Base-by-base conservation (phyloP, 23 red algal genomes). In the Rhodosorus marinus region DNA sequence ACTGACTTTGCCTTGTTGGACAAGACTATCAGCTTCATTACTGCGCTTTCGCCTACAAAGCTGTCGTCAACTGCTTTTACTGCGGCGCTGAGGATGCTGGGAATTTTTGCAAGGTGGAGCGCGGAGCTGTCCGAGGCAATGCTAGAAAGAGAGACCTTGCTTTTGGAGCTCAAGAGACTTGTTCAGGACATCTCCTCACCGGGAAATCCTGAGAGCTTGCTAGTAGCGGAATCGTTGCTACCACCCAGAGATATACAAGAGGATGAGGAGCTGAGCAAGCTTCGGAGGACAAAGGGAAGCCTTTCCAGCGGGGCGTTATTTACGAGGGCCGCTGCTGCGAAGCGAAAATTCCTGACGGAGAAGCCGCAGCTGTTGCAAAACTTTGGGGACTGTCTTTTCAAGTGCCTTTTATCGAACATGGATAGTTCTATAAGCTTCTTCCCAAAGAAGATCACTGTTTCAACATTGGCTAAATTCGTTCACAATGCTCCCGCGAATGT, bases 181-280 rank as follows among this genome's bases (percentile, higher is more conserved):
- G 57, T 81, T 5, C 54, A 26, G 2, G 57, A 62, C 5, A 43
- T 48, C n/a, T 43, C 49, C 1, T 61, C 55, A n/a, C 41, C 52
- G 42, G 49, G 63, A 36, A 42, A 47, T 47, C 31, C 54, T 22
- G 75, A 81, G 51, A 62, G 59, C 57, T 58, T 81, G 20, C 38
- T 28, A 51, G 48, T 81, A 26, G 75, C 59, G 17, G 75, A 81
- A 20, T 60, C 62, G 66, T 41, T 81, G 6, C 53, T 81, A 14
- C 75, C 75, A 30, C n/a, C n/a, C 51, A 80, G 23, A 22, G 22
- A 2, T 50, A 5, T 4, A 22, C 47, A 6, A 6, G 23, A 26
- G 6, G 22, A 26, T 26, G 22, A 42, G 33, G 31, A 21, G 26
- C 15, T 36, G 58, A 46, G 53, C 42, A 67, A 20, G 15, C 49